phyloP scores from a whole-genome alignment of 768 basidiomycete species.

The Xerocomellus chrysenteron region DNA sequence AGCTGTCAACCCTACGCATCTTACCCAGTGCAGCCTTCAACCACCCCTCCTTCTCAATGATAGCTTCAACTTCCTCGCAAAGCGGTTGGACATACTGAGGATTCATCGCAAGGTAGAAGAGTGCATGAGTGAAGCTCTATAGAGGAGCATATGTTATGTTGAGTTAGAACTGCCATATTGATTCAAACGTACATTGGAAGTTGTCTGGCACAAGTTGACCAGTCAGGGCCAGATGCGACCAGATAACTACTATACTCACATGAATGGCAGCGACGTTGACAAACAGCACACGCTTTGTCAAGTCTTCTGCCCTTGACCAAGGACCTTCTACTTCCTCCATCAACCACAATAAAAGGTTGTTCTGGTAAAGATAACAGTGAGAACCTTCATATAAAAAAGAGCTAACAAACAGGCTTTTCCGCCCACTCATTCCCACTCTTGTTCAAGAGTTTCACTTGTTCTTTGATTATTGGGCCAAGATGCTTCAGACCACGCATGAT shows the following conservation, averaged over 20 bases:
- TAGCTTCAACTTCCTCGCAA: too few species aligned
- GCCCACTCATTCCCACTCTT: constrained; percentile 27
- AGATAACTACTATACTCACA: too few species aligned
- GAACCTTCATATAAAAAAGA: not conserved
- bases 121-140: too few species aligned
- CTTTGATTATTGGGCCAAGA: constrained; percentile 31
- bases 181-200: too few species aligned
- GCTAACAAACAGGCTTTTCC: constrained; percentile 33
- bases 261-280: constrained; percentile 18
- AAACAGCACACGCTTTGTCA: constrained; percentile 18
- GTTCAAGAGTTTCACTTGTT: constrained; percentile 20
- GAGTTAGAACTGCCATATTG: too few species aligned
- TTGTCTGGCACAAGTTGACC: too few species aligned
- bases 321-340: constrained; percentile 24
- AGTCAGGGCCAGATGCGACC: too few species aligned
- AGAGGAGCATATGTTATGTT: too few species aligned
- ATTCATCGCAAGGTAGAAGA: too few species aligned
- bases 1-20: constrained; percentile 31
- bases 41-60: too few species aligned
- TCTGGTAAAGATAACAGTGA: constrained; percentile 13
- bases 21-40: too few species aligned
- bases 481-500: constrained; percentile 23
- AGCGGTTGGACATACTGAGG: too few species aligned
- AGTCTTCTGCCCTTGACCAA: constrained; percentile 10
- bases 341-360: constrained; percentile 35